phyloP scores from a whole-genome alignment of 345 rosid genomes.

The Clarkia xantiana region DNA sequence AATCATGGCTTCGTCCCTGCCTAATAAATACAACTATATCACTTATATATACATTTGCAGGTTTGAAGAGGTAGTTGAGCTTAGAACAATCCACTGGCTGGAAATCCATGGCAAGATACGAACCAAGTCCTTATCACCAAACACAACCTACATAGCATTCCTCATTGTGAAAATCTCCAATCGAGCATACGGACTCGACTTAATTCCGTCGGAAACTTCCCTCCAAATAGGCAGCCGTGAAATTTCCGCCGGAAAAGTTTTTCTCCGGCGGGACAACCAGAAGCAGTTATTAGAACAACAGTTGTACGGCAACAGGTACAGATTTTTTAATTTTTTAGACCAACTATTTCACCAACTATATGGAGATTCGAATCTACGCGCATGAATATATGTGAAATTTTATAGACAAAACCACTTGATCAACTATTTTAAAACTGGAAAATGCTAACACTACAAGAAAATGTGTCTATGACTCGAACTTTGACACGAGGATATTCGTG shows the following conservation, averaged over 20 bases:
- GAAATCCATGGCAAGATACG: conserved; percentile 24
- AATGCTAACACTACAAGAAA: too few species aligned
- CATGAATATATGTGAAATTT: too few species aligned
- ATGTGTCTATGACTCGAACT: too few species aligned
- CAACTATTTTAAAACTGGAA: too few species aligned
- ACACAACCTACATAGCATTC: conserved; percentile 26
- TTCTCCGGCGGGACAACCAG: conserved; percentile 1
- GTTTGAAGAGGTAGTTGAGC: conserved; percentile 27
- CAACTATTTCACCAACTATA: too few species aligned
- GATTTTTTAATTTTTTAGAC: too few species aligned
- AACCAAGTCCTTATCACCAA: conserved; percentile 16
- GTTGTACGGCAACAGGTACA: background rate
- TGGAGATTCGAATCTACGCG: too few species aligned
- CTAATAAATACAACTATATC: too few species aligned
- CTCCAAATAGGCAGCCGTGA: conserved; percentile 11
- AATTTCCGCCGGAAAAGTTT: conserved; percentile 7
- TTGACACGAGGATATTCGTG: too few species aligned
- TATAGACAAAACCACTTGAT: too few species aligned
- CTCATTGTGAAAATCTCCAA: conserved; percentile 14
- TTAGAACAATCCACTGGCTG: conserved; percentile 22
- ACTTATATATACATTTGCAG: conserved; percentile 6
- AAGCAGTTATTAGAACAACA: conserved; percentile 1
- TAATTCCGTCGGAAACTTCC: conserved; percentile 12
- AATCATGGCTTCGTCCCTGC: too few species aligned
- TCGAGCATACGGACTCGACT: conserved; percentile 26